These are phyloP conservation scores for Scleromitrula shiraiana DNA, from an alignment of 2,329 filamentous ascomycete genomes.

Conservation along the genomic window DNA sequence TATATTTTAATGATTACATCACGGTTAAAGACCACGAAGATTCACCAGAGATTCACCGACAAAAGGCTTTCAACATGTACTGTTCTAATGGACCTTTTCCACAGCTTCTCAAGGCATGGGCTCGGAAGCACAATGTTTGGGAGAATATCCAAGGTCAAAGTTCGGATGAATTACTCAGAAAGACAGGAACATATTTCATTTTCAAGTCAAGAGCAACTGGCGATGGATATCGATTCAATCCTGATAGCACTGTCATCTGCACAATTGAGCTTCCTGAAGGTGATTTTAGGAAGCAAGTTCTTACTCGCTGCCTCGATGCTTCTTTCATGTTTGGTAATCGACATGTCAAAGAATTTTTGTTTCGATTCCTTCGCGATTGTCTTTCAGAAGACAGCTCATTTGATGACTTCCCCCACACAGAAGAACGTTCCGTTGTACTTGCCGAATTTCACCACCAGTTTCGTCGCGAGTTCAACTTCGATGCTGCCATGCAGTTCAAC, in stretches of 20 bases:
- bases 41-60: constrained; percentile 18
- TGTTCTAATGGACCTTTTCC: constrained; percentile 20
- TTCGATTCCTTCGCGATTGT: constrained; percentile 17
- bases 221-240: constrained; percentile 7
- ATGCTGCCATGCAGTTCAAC: constrained; percentile 4
- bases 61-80: constrained; percentile 22
- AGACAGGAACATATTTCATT: constrained; percentile 22
- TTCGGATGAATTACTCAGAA: constrained; percentile 9
- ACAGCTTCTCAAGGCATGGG: constrained; percentile 16
- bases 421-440: constrained; percentile 10
- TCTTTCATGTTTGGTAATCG: constrained; percentile 12
- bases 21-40: neutral
- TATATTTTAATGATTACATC: neutral
- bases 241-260: constrained; percentile 19
- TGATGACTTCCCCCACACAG: constrained; percentile 8
- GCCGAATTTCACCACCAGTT: constrained; percentile 22
- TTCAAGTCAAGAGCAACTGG: constrained; percentile 18
- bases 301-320: constrained; percentile 19
- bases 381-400: constrained; percentile 14
- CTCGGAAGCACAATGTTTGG: constrained; percentile 7
- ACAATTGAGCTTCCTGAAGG: constrained; percentile 13
- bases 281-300: constrained; percentile 11
- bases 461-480: constrained; percentile 18
- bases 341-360: constrained; percentile 17
- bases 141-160: constrained; percentile 2